phyloP scores from a whole-genome alignment of 73 alveolate genomes.

The Blepharisma stoltei region DNA sequence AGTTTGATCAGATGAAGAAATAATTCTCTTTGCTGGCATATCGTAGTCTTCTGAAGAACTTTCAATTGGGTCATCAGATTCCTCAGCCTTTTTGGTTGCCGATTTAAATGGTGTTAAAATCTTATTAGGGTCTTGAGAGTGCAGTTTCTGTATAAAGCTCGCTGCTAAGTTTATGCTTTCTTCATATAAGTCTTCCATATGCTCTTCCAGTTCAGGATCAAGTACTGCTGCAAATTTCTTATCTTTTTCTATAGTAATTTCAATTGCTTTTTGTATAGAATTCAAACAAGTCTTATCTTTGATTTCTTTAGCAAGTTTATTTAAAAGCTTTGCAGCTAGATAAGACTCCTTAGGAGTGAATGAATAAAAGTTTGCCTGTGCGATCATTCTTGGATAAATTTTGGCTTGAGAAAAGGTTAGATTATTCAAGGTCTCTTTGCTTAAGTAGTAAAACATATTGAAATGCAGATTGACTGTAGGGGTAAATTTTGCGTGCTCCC shows the following conservation, averaged over 20 bases:
- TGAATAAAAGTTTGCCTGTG: neutral
- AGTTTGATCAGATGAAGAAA: too few species aligned
- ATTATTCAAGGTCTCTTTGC: neutral
- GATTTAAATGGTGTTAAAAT: too few species aligned
- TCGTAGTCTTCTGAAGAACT: too few species aligned
- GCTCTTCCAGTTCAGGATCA: too few species aligned
- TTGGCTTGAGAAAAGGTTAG: neutral
- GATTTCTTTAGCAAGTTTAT: neutral
- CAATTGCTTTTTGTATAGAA: neutral
- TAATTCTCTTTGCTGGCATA: too few species aligned
- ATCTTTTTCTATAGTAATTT: neutral
- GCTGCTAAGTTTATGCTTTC: too few species aligned
- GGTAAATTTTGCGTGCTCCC: neutral
- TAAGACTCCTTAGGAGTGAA: neutral
- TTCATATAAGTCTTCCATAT: too few species aligned
- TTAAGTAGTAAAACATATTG: neutral
- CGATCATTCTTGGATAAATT: conserved; percentile 1
- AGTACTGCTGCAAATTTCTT: too few species aligned
- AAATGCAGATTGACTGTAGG: neutral
- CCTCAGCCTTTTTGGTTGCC: too few species aligned
- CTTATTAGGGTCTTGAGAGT: too few species aligned
- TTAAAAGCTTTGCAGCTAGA: neutral
- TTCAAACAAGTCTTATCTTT: neutral
- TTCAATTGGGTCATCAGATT: too few species aligned
- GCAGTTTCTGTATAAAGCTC: too few species aligned